phyloP scores from a whole-genome alignment of 2,329 filamentous ascomycete species.

The Xylaria polymorpha region DNA sequence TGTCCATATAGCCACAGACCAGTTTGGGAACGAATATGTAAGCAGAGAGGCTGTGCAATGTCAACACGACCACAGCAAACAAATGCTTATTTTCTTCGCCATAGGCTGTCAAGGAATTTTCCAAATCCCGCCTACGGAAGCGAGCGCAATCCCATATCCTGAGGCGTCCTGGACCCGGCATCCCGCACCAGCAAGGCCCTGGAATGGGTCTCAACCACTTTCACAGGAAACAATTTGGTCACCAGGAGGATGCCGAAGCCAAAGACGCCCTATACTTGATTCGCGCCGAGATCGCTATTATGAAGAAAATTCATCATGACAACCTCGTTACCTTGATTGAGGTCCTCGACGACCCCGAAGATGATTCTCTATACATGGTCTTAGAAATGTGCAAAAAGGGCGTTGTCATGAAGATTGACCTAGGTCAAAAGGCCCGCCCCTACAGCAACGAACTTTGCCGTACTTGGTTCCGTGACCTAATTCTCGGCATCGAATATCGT shows the following conservation, averaged over 20 bases:
- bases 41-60: slow-evolving; percentile 51
- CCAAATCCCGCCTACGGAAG: slow-evolving; percentile 88
- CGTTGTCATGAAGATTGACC: slow-evolving; percentile 93
- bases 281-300: slow-evolving; percentile 95
- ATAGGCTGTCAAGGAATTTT: slow-evolving; percentile 97
- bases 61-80: background rate
- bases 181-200: slow-evolving; percentile 57
- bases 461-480: slow-evolving; percentile 93
- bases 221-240: slow-evolving; percentile 50
- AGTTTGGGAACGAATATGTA: slow-evolving; percentile 94
- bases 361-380: slow-evolving; percentile 98
- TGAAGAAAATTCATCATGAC: slow-evolving; percentile 97
- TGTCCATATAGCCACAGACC: slow-evolving; percentile 89
- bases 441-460: slow-evolving; percentile 86
- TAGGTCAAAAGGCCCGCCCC: slow-evolving; percentile 84
- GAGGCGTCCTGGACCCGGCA: slow-evolving; percentile 55
- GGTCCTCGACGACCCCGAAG: slow-evolving; percentile 92
- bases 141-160: slow-evolving; percentile 91
- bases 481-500: slow-evolving; percentile 94
- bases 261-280: slow-evolving; percentile 83
- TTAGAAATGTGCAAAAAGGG: slow-evolving; percentile 99
- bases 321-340: slow-evolving; percentile 95
- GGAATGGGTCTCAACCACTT: slow-evolving; percentile 45
- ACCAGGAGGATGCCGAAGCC: slow-evolving; percentile 69
- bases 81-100: slow-evolving; percentile 35